Base-by-base conservation (phyloP, 2,329 filamentous ascomycete species). In the Pseudogymnoascus sp. region DNA sequence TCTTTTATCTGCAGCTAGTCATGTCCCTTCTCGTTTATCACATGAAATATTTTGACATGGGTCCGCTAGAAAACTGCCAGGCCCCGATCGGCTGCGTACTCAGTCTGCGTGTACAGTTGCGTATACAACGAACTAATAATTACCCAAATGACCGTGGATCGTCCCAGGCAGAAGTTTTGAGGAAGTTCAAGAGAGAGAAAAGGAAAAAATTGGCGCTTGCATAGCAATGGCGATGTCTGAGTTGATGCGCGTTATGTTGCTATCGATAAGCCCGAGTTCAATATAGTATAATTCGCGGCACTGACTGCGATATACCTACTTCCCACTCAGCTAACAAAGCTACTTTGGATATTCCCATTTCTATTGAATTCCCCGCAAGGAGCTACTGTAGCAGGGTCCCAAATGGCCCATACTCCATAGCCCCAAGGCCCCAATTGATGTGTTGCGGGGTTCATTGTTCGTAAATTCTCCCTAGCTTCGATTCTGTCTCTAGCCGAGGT, bases 1-100 rank as follows among this genome's bases (percentile, higher is more conserved):
- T 25, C 42, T 29, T 48, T 48, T 48, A 31, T 15, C 39, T 52
- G 35, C 29, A 15, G 27, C 12, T 52, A n/a, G 45, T 31, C 25
- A 48, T 48, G n/a, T 31, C 45, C 45, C 45, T 4, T 21, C 21
- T 52, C 45, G 45, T 52, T 31, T 52, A 52, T 52, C 45, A 52
- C 45, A 52, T 52, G 45, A 52, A 52, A 52, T 52, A 31, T 52
- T 52, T 52, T 52, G 27, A 52, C 45, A 15, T 2, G 42, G 45
- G 31, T 52, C 27, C 45, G 27, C 45, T 52, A 45, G 21, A 13
- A 12, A 45, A 45, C 18, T 31, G 31, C 31, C 45, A 52, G 45
- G 27, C 27, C 31, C 5, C 45, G 25, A 52, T 31, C 7, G 21
- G 45, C 15, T 52, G 25, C 45, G 45, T n/a, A 52, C 27, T 15